Conservation (phyloP, 768 basidiomycete species). For the Scleroderma citrinum region DNA sequence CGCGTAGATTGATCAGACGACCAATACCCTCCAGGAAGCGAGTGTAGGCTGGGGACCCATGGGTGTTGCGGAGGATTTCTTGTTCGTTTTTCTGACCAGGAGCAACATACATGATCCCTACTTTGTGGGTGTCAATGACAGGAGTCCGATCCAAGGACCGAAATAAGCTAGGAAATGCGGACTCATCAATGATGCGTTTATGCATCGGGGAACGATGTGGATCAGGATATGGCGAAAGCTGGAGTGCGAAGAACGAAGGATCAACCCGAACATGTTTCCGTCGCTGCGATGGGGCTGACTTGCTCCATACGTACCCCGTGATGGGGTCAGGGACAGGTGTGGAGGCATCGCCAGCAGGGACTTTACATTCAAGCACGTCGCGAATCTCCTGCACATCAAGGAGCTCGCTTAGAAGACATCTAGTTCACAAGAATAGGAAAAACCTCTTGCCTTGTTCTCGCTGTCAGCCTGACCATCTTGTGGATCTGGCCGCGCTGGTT, state of each 20-base stretch:
- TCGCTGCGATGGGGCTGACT: slow-evolving; percentile 79
- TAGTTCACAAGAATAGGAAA: background rate
- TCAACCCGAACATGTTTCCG: slow-evolving; percentile 82
- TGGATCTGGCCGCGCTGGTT: slow-evolving; percentile 23
- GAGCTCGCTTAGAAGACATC: background rate
- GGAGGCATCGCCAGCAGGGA: slow-evolving; percentile 3
- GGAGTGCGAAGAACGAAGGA: slow-evolving; percentile 80
- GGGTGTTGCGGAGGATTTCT: slow-evolving; percentile 83
- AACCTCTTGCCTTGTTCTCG: slow-evolving; percentile 7
- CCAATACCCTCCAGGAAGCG: slow-evolving; percentile 90
- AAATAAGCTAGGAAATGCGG: slow-evolving; percentile 53
- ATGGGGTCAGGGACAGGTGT: slow-evolving; percentile 58
- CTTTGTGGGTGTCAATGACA: slow-evolving; percentile 95
- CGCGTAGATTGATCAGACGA: slow-evolving; percentile 78
- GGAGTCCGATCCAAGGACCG: slow-evolving; percentile 75
- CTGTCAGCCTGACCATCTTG: slow-evolving; percentile 10
- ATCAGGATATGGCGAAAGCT: slow-evolving; percentile 72
- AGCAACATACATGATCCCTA: slow-evolving; percentile 93
- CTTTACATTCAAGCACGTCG: slow-evolving; percentile 6
- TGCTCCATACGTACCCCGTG: slow-evolving; percentile 86
- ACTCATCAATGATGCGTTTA: slow-evolving; percentile 46
- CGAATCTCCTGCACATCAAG: slow-evolving; percentile 20
- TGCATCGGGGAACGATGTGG: slow-evolving; percentile 32
- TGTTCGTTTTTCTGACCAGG: slow-evolving; percentile 80
- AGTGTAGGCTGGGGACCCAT: slow-evolving; percentile 93